Evolutionary conservation across 1,139 yeast species (phyloP).

Genomic region (Diutina siamensis): DNA sequence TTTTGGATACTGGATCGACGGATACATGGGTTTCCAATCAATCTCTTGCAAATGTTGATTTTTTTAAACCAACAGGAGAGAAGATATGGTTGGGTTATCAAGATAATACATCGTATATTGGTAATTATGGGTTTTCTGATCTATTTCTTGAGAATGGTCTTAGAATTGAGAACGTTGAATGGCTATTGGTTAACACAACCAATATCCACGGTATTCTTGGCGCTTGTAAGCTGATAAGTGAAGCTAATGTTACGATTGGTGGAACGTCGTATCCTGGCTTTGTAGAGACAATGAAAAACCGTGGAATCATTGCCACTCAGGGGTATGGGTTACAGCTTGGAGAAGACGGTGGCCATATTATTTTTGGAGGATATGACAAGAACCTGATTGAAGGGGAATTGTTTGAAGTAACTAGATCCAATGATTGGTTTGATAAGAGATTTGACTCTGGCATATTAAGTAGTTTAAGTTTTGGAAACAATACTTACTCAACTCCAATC

Average conservation of each 20-base stretch:
- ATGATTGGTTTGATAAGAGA: neutral
- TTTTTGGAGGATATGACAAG: neutral
- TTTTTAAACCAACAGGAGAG: too few relatives aligned
- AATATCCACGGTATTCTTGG: constrained; percentile 8
- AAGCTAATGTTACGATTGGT: neutral
- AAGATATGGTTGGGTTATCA: too few relatives aligned
- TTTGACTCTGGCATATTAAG: neutral
- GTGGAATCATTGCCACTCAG: neutral
- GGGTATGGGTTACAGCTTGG: neutral
- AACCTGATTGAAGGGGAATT: neutral
- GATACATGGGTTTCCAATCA: too few relatives aligned
- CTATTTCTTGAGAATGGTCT: too few relatives aligned
- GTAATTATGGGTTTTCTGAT: too few relatives aligned
- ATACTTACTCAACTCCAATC: neutral
- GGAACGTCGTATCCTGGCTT: neutral
- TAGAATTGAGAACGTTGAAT: too few relatives aligned
- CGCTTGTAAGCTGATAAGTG: neutral
- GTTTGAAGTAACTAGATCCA: neutral
- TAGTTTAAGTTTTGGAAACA: neutral
- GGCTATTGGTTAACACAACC: constrained; percentile 6
- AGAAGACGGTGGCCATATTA: neutral
- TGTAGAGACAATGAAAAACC: too few relatives aligned
- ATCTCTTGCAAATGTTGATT: too few relatives aligned
- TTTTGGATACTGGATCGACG: too few relatives aligned
- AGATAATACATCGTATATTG: too few relatives aligned